Evolutionary conservation across 805 yeast species (phyloP), one percentile per base, ranked within the genome.

Genomic region (Huiozyma sinensis): DNA sequence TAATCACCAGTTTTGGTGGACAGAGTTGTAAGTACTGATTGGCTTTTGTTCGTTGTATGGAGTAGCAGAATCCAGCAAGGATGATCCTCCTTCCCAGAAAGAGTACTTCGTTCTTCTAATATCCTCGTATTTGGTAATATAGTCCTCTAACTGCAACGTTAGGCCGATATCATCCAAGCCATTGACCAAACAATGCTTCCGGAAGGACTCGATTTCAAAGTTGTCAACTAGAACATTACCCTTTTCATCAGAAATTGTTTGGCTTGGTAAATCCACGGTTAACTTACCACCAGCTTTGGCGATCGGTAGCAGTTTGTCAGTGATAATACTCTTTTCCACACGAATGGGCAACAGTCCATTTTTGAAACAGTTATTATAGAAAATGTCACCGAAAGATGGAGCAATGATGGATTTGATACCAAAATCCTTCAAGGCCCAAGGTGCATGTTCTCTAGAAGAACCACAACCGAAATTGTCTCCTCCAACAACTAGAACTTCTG

Each of bases 381-480:
- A 92, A 57, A 92, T 92, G 68, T 92, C 98, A 65, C 97, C 98
- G 56, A 90, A 92, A 0, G 97, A 88, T 46, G 97, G 98, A 6
- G 97, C 97, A 65, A 92, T 89, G 60, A 92, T 84, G 50, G 90
- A 82, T 66, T 84, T 82, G 66, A 92, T 88, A 66, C 98, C 98
- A 59, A 92, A 92, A 68, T 92, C 98, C 58, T 88, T 89, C 53
- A 92, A 75, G 2, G 98, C 97, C 98, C 98, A 92, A 46, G 98
- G 97, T 32, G 98, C 98, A 60, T 92, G 98, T 67, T 92, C 98
- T 76, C 98, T 86, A 1, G 97, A 89, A 36, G 97, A 89, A 58
- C 98, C 98, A 72, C 98, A 92, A 53, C 98, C 98, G 63, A 92
- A 92, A 73, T 92, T 92, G 63, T 86, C 95, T 64, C 98, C 98